Base-by-base conservation (phyloP, 179 eudicot species). In the Beta lomatogona region DNA sequence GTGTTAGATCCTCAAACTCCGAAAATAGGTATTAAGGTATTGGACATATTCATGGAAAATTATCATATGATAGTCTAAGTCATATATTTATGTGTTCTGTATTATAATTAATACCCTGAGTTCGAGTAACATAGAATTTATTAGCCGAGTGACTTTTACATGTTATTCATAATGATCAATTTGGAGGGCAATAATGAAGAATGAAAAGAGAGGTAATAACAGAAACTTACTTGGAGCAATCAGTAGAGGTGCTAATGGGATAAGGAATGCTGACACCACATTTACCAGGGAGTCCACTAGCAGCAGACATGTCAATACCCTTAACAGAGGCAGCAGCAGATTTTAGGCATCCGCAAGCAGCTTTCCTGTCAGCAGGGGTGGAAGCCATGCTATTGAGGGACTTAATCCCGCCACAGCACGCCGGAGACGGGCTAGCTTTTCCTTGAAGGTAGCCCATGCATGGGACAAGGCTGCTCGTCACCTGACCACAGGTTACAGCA, bases 181-280 rank as follows among this genome's bases (percentile, higher is more conserved):
- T 4, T 3, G 9, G 19, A 14, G 22, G 22, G 9, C 1, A 28
- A 28, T 28, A 28, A 28, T 28, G 31, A 28, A 28, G 31, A 28
- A 28, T 28, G 31, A 28, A 28, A 28, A 28, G 1, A 28, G 31
- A 10, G 2, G 10, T 9, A 64, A 46, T n/a, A 3, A 53, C 3
- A 46, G 7, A 36, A 14, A 76, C 60, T 36, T 87, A 90, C 94
- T 79, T 90, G 76, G 88, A 53, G 88, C 93, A 92, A 85, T 92
- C 89, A 36, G 78, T 80, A 64, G 14, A 54, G 67, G 91, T 89
- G 90, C 89, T 88, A 77, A 92, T 89, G 59, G 84, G 71, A 71
- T 87, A 90, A 16, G 91, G 83, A 61, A 91, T 28, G 16, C 6
- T 70, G 75, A 87, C 90, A 15, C 88, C 82, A 75, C 95, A 92